Conservation (phyloP, 306 rosid genomes). For the Cicer yamashitae region DNA sequence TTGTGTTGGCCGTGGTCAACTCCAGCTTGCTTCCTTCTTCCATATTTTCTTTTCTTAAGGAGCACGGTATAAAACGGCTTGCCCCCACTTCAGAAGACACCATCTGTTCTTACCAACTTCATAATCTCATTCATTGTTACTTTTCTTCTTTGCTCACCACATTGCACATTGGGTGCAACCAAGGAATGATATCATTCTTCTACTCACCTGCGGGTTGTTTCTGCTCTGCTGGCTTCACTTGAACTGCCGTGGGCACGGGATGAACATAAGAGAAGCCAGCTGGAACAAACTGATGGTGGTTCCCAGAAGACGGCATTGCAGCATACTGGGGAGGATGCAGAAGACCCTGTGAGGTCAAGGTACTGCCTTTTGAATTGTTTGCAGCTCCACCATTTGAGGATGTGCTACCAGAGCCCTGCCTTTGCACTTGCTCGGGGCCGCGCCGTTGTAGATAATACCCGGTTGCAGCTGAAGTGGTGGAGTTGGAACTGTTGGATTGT, state of each 20-base stretch:
- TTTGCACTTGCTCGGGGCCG: slow-evolving; percentile 70
- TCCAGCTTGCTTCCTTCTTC: slow-evolving; percentile 31
- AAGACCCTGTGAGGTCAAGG: slow-evolving; percentile 63
- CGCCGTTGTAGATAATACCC: slow-evolving; percentile 67
- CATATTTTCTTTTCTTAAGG: slow-evolving; percentile 52
- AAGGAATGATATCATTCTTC: slow-evolving; percentile 47
- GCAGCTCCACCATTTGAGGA: slow-evolving; percentile 61
- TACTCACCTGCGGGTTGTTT: slow-evolving; percentile 98
- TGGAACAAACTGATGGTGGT: slow-evolving; percentile 66
- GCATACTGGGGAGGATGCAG: slow-evolving; percentile 74
- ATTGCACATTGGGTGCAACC: slow-evolving; percentile 30
- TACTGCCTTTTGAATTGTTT: slow-evolving; percentile 63
- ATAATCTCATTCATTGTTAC: slow-evolving; percentile 29
- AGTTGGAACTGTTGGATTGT: slow-evolving; percentile 60
- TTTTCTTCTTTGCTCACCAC: slow-evolving; percentile 18
- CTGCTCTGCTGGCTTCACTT: slow-evolving; percentile 88
- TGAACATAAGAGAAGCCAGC: slow-evolving; percentile 69
- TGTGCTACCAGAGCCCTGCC: slow-evolving; percentile 62
- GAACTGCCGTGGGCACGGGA: slow-evolving; percentile 71
- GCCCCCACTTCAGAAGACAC: slow-evolving; percentile 43
- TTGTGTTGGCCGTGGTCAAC: slow-evolving; percentile 33
- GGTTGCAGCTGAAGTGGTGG: slow-evolving; percentile 60
- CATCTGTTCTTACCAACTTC: slow-evolving; percentile 38
- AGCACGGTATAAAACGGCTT: slow-evolving; percentile 36
- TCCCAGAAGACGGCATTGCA: slow-evolving; percentile 65